Percentiles rank a stretch among this genome's conserved stretches.
Conservation (phyloP, 2,329 filamentous ascomycete genomes). For the Aspergillus sp. region DNA sequence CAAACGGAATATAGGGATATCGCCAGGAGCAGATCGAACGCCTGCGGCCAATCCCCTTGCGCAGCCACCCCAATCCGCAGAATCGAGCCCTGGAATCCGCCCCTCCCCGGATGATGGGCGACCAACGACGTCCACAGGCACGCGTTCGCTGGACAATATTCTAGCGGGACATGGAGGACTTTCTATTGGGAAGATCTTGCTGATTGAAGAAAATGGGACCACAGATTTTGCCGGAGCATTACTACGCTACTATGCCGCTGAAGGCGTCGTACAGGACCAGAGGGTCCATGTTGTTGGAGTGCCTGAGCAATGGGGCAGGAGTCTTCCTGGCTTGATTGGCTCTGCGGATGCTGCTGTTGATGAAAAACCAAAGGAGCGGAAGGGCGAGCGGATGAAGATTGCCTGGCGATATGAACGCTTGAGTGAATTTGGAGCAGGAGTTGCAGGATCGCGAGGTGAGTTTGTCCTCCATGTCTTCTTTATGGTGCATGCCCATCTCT, state of each 20-base stretch:
- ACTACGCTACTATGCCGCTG: conserved; percentile 81
- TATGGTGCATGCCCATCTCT: no score
- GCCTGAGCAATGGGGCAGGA: conserved; percentile 69
- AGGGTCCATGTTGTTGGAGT: conserved; percentile 76
- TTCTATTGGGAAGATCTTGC: conserved; percentile 67
- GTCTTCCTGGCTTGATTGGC: conserved; percentile 65
- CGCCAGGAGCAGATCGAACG: conserved; percentile 31
- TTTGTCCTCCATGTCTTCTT: background rate
- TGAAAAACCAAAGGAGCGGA: conserved; percentile 33
- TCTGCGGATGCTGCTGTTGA: conserved; percentile 40
- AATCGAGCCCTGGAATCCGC: conserved; percentile 51
- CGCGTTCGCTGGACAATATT: conserved; percentile 72
- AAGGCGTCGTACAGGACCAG: conserved; percentile 87
- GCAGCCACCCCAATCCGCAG: conserved; percentile 19
- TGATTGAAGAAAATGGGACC: conserved; percentile 82
- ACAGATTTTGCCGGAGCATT: conserved; percentile 87
- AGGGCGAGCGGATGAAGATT: conserved; percentile 87
- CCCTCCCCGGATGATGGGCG: conserved; percentile 85
- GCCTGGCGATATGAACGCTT: conserved; percentile 93
- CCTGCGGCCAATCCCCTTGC: conserved; percentile 19
- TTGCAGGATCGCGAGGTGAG: conserved; percentile 54
- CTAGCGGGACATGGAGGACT: conserved; percentile 81
- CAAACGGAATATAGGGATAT: conserved; percentile 56
- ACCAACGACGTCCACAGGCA: conserved; percentile 83
- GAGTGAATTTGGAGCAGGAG: conserved; percentile 57